phyloP scores from a whole-genome alignment of 2,329 filamentous ascomycete species.

The Phialophora verrucosa region DNA sequence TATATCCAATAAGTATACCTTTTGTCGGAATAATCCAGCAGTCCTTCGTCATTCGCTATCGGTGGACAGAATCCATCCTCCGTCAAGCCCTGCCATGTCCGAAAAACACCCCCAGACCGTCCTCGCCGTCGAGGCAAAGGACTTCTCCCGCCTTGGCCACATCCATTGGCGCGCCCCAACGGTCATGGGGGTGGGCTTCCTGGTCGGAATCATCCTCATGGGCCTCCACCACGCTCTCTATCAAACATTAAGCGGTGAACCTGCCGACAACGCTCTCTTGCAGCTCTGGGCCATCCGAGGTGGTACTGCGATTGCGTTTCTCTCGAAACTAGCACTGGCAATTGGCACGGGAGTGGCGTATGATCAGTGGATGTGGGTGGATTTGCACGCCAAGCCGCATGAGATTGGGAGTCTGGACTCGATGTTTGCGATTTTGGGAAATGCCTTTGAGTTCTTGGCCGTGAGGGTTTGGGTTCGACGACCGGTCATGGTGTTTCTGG shows the following conservation, averaged over 20 bases:
- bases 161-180: slow-evolving; percentile 28
- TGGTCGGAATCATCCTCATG: slow-evolving; percentile 17
- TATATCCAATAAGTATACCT: neutral
- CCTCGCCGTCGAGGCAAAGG: slow-evolving; percentile 17
- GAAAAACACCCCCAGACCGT: slow-evolving; percentile 7
- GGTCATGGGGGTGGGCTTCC: slow-evolving; percentile 22
- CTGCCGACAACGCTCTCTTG: slow-evolving; percentile 17
- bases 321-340: slow-evolving; percentile 20
- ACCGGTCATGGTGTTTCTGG: slow-evolving; percentile 23
- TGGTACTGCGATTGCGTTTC: slow-evolving; percentile 28
- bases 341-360: slow-evolving; percentile 27
- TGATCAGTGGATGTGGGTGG: slow-evolving; percentile 30
- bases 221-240: slow-evolving; percentile 26
- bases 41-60: neutral
- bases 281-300: slow-evolving; percentile 27
- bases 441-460: slow-evolving; percentile 24
- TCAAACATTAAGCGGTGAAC: slow-evolving; percentile 16
- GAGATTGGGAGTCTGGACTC: slow-evolving; percentile 23
- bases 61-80: neutral
- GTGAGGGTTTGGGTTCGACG: slow-evolving; percentile 21
- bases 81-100: neutral
- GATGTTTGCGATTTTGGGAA: slow-evolving; percentile 24
- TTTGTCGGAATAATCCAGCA: neutral
- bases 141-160: slow-evolving; percentile 13
- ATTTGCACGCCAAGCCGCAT: slow-evolving; percentile 22